Percentiles rank a stretch among this genome's conserved stretches.
These are phyloP conservation scores for Cryptosporidium meleagridis DNA, from an alignment of 169 alveolate genomes.

Conservation along the genomic window DNA sequence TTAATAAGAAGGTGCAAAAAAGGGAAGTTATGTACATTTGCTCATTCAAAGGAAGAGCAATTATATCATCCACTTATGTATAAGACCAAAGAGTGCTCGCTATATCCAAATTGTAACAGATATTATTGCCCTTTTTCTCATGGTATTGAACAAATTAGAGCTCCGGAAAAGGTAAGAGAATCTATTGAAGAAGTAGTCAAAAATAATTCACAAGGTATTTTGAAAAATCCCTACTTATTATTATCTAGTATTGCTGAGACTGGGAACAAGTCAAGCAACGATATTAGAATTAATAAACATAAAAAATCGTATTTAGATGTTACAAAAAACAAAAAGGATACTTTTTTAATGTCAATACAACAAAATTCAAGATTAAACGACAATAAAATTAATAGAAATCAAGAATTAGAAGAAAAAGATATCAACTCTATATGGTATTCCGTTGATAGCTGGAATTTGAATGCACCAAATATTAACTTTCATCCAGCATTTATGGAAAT, in stretches of 20 bases:
- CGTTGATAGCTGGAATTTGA: slow-evolving; percentile 19
- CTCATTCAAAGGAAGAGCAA: slow-evolving; percentile 82
- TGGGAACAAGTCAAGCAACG: background rate
- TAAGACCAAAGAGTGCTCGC: slow-evolving; percentile 77
- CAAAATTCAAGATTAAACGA: background rate
- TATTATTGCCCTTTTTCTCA: slow-evolving; percentile 82
- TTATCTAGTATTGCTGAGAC: slow-evolving; percentile 18
- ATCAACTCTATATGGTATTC: slow-evolving; percentile 47
- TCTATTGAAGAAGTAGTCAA: slow-evolving; percentile 39
- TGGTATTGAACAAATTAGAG: slow-evolving; percentile 71
- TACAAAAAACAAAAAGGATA: slow-evolving; percentile 5
- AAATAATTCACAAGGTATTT: slow-evolving; percentile 4
- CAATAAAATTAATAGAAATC: background rate
- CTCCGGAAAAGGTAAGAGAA: slow-evolving; percentile 56
- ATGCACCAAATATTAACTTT: slow-evolving; percentile 14
- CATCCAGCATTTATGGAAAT: slow-evolving; percentile 48
- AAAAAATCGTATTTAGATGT: background rate
- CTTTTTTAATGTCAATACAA: background rate
- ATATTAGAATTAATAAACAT: background rate
- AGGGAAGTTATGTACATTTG: slow-evolving; percentile 79
- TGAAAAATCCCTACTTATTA: slow-evolving; percentile 24
- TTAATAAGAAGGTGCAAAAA: slow-evolving; percentile 79
- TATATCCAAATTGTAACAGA: slow-evolving; percentile 77
- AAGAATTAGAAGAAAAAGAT: background rate
- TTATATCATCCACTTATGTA: slow-evolving; percentile 81